These are phyloP conservation scores for Trichoderma breve DNA, from an alignment of 2,329 filamentous ascomycete genomes.

Conservation along the genomic window DNA sequence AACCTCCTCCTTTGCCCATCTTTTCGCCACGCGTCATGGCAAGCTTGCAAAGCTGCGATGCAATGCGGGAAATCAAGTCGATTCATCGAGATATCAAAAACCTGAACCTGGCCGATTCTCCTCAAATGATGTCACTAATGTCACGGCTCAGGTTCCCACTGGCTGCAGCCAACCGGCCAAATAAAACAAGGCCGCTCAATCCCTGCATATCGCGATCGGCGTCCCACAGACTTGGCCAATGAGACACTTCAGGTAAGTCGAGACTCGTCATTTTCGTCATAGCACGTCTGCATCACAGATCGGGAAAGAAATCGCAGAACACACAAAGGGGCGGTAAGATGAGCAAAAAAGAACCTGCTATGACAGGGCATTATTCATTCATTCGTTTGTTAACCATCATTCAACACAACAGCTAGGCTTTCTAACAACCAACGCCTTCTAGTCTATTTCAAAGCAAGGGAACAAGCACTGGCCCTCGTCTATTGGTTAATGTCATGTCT, in stretches of 20 bases:
- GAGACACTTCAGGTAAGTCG: neutral
- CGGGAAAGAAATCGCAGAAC: neutral
- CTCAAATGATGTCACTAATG: slow-evolving; percentile 5
- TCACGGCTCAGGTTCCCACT: slow-evolving; percentile 5
- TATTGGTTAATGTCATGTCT: slow-evolving; percentile 20
- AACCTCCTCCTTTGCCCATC: neutral
- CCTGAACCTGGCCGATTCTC: neutral
- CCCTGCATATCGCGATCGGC: slow-evolving; percentile 19
- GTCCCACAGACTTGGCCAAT: neutral
- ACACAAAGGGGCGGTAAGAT: neutral
- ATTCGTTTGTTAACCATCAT: neutral
- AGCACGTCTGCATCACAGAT: neutral
- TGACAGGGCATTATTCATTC: neutral
- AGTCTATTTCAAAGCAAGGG: neutral
- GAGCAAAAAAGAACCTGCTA: neutral
- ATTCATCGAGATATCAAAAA: neutral
- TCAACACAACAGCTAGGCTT: neutral
- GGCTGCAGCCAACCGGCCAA: slow-evolving; percentile 2
- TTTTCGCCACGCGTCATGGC: neutral
- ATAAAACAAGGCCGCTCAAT: neutral
- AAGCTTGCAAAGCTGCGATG: neutral
- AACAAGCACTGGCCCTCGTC: neutral
- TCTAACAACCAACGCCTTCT: neutral
- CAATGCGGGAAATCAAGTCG: neutral
- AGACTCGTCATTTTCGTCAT: slow-evolving; percentile 15